Evolutionary conservation across 1,139 yeast species (phyloP).

Genomic region (Pichia sp.): DNA sequence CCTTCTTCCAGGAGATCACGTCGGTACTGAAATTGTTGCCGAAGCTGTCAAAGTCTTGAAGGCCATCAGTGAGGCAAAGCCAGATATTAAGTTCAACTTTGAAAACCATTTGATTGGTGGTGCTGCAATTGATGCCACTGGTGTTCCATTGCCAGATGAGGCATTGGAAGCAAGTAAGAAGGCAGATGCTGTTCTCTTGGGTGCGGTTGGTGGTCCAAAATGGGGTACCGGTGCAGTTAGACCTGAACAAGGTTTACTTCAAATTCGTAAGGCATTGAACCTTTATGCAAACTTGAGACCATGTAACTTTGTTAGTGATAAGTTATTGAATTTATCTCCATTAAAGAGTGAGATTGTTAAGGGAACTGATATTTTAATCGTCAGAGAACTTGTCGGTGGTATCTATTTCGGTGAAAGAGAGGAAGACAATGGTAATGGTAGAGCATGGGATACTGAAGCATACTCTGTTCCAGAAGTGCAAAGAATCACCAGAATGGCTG

Average conservation of each 20-base stretch:
- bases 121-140: slow-evolving; percentile 96
- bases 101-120: slow-evolving; percentile 90
- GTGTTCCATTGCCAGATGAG: slow-evolving; percentile 84
- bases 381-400: slow-evolving; percentile 96
- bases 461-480: slow-evolving; percentile 87
- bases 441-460: slow-evolving; percentile 91
- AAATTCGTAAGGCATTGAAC: slow-evolving; percentile 90
- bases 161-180: slow-evolving; percentile 77
- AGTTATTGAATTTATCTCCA: slow-evolving; percentile 80
- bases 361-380: slow-evolving; percentile 89
- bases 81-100: slow-evolving; percentile 64
- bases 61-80: slow-evolving; percentile 63
- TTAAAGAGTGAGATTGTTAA: slow-evolving; percentile 73
- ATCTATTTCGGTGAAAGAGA: slow-evolving; percentile 93
- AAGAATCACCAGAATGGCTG: slow-evolving; percentile 97
- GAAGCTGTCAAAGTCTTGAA: slow-evolving; percentile 89
- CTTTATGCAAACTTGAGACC: slow-evolving; percentile 95
- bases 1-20: slow-evolving; percentile 93
- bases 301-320: slow-evolving; percentile 87
- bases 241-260: slow-evolving; percentile 93
- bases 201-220: slow-evolving; percentile 99
- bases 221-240: slow-evolving; percentile 95
- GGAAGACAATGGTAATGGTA: slow-evolving; percentile 81
- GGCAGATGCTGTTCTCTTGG: slow-evolving; percentile 89
- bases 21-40: slow-evolving; percentile 79